Base-by-base conservation (phyloP, 2,329 filamentous ascomycete species). In the Kalaharituber pfeilii region DNA sequence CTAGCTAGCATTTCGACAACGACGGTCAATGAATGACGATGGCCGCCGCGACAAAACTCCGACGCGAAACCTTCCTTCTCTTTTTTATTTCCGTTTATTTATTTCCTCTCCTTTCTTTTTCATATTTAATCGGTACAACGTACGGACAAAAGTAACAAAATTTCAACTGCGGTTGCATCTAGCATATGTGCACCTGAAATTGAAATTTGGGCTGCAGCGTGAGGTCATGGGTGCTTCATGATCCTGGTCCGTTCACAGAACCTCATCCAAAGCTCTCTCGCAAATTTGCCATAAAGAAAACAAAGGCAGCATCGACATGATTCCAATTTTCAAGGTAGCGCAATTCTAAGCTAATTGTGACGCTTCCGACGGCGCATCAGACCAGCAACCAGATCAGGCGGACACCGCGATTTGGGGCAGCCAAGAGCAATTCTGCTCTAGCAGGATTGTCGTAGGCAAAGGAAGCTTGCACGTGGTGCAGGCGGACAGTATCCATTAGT, bases 401-500 rank as follows among this genome's bases (percentile, higher is more conserved):
- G 42, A 25, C 42, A 45, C 30, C 22, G 42, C 42, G 24, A n/a
- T 36, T 9, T 36, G 30, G n/a, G n/a, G 30, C 30, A n/a, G 30
- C 9, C 30, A n/a, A 36, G 30, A 45, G 8, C n/a, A 33, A 33
- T 33, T 33, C 8, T 39, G n/a, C n/a, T n/a, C n/a, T 6, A 39
- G 33, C 7, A 39, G 33, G 33, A 39, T 39, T 39, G 13, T 39
- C 33, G 2, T 39, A 39, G 33, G 7, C 4, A 39, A 39, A 39
- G 15, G n/a, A 39, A 15, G 20, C 33, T 52, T 22, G 57, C 57
- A 57, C 57, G 57, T 57, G 57, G 57, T 59, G 55, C 51, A 53
- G 49, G 15, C 8, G 39, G 42, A 27, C 52, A 58, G 33, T 39
- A 57, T 50, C 54, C 44, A 59, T 59, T 59, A 59, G 57, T 59